These are phyloP conservation scores for Salix exigua DNA, from an alignment of 345 rosid genomes.

Conservation along the genomic window DNA sequence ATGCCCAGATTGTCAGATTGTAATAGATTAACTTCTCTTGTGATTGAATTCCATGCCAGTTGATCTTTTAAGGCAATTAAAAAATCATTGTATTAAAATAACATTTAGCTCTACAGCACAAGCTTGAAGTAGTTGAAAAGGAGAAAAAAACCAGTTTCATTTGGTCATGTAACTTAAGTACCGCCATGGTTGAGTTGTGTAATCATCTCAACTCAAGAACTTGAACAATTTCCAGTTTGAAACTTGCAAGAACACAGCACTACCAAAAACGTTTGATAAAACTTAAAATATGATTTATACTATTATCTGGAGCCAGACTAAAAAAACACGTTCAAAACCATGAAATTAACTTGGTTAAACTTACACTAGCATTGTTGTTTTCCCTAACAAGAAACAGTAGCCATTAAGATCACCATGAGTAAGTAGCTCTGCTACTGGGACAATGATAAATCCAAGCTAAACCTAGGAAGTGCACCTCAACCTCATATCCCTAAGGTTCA, in stretches of 20 bases:
- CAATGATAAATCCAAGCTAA: neutral
- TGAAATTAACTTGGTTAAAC: neutral
- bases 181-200: neutral
- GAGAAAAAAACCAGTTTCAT: neutral
- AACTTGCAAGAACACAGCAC: no score
- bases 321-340: neutral
- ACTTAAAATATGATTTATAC: no score
- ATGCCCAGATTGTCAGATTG: neutral
- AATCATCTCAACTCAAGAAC: no score
- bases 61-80: neutral
- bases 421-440: neutral
- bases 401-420: neutral
- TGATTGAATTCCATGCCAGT: neutral
- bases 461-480: neutral
- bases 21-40: neutral
- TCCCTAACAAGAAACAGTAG: neutral
- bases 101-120: neutral
- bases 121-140: neutral
- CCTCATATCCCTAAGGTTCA: neutral
- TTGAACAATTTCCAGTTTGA: no score
- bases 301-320: neutral
- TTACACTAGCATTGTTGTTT: neutral
- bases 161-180: neutral
- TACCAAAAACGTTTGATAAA: no score
- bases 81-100: neutral